Evolutionary conservation across 179 eudicot species (phyloP).

Genomic region (Corrigiola litoralis): DNA sequence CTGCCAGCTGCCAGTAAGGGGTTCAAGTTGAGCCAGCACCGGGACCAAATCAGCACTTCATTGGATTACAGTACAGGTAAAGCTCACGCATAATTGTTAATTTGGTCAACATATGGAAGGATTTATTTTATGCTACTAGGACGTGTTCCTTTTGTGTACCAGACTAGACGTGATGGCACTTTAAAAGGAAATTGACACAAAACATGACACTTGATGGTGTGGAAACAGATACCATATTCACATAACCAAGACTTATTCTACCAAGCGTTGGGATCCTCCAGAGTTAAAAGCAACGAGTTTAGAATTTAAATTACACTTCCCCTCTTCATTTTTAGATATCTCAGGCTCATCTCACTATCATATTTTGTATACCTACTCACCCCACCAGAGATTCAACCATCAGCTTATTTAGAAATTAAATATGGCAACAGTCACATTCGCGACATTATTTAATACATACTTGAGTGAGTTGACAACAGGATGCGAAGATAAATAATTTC

Average conservation of each 20-base stretch:
- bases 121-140: background rate
- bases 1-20: constrained; percentile 12
- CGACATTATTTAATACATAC: too few species aligned
- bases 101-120: background rate
- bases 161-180: background rate
- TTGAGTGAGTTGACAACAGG: too few species aligned
- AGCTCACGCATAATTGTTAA: constrained; percentile 5
- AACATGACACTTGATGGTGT: background rate
- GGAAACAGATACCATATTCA: background rate
- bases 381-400: background rate
- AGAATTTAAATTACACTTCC: too few species aligned
- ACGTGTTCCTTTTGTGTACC: background rate
- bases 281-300: too few species aligned
- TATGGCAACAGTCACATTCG: too few species aligned
- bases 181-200: constrained; percentile 2
- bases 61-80: constrained; percentile 67
- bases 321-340: too few species aligned
- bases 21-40: constrained; percentile 38
- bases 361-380: background rate
- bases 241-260: background rate
- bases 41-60: constrained; percentile 22
- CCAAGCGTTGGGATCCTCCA: too few species aligned
- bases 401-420: background rate
- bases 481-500: too few species aligned
- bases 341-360: background rate